Evolutionary conservation across 129 eudicot species (phyloP), one percentile per base, ranked within the genome.

Genomic region (Centaurea solstitialis): DNA sequence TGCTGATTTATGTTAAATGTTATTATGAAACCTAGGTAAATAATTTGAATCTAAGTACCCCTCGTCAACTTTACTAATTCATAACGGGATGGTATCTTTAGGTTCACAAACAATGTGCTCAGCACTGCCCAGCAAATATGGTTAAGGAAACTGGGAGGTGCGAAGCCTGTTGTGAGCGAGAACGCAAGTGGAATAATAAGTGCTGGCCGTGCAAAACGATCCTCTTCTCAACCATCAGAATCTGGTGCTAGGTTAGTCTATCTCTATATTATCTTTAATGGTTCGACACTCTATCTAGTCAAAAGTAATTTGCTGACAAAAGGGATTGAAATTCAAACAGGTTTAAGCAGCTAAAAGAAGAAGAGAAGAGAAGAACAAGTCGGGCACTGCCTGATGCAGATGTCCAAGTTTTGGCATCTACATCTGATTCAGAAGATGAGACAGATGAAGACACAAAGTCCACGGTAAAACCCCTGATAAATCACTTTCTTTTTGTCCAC

Each of bases 91-190:
- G 77, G 43, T 61, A 47, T 74, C 21, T 79, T 61, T 80, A 95
- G 99, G 99, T 95, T 95, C 70, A 89, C 97, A 77, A 95, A 95
- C 86, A 95, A 95, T 69, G 93, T 95, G 78, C 91, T 95, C 40
- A 95, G 98, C 85, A 95, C 99, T 20, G 99, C 98, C 50, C 99
- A 95, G 70, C 99, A 95, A 84, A 86, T 95, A 85, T 95, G 99
- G 99, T 81, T 95, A 74, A 91, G 97, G 33, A 91, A 91, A 79
- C 26, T 91, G 80, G 99, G 99, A 75, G 99, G 99, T 85, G 99
- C 99, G 76, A 91, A 90, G 83, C 99, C 99, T 76, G 92, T 43
- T 68, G 94, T 95, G 66, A 80, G 80, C 80, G 97, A 88, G 83
- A 89, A 92, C 80, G 99, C 93, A 33, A 79, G 91, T 70, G 97